Percentiles rank a stretch among this genome's conserved stretches.
phyloP scores from a whole-genome alignment of 768 basidiomycete species.

The Rhizopogon rudus region DNA sequence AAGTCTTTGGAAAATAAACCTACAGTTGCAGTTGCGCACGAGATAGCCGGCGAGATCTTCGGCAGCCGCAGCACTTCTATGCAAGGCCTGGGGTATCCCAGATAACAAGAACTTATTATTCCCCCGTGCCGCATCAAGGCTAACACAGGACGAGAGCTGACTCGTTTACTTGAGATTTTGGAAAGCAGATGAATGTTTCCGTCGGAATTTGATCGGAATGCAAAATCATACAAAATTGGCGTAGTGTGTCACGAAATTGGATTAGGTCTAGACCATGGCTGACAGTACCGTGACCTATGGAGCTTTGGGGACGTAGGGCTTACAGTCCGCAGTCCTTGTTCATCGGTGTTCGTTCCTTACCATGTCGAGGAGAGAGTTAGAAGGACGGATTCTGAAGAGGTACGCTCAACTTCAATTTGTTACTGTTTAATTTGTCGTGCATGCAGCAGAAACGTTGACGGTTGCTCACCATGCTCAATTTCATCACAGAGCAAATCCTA shows the following conservation, averaged over 20 bases:
- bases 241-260: no score
- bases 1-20: slow-evolving; percentile 10
- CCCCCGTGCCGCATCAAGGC: no score
- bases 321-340: not conserved
- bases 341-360: not conserved
- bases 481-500: slow-evolving; percentile 53
- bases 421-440: not conserved
- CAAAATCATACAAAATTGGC: no score
- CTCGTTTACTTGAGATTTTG: no score
- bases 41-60: slow-evolving; percentile 34
- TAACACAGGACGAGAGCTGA: no score
- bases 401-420: not conserved
- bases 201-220: no score
- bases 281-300: no score
- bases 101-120: not conserved
- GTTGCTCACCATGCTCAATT: not conserved
- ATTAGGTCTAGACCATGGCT: no score
- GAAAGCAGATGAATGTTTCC: no score
- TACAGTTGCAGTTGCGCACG: slow-evolving; percentile 34
- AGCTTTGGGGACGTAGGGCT: no score
- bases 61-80: slow-evolving; percentile 24
- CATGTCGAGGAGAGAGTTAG: not conserved
- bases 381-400: slow-evolving; percentile 7
- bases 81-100: slow-evolving; percentile 27
- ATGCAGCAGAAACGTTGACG: not conserved